These are phyloP conservation scores for Xerocomus potaroensis DNA, from an alignment of 768 basidiomycete species.

Conservation along the genomic window DNA sequence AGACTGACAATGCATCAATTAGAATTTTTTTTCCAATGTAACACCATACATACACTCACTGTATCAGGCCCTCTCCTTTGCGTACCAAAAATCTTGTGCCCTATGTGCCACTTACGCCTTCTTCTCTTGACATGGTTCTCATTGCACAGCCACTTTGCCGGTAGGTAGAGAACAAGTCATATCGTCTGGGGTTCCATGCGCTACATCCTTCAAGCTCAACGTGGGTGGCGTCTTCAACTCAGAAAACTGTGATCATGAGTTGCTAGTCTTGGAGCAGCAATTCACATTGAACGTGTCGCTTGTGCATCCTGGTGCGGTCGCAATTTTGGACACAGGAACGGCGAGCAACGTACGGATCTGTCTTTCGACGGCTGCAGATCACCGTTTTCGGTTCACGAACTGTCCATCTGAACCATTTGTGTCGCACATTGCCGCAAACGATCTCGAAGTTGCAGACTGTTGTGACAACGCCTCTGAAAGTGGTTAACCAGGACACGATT, in stretches of 20 bases:
- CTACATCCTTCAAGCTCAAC: not conserved
- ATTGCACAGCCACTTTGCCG: too few species aligned
- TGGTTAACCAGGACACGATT: conserved; percentile 1
- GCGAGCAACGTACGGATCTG: conserved; percentile 5
- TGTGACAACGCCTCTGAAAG: too few species aligned
- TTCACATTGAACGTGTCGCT: not conserved
- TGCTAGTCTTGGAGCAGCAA: not conserved
- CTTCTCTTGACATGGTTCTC: too few species aligned
- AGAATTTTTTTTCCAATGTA: too few species aligned
- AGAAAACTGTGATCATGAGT: not conserved
- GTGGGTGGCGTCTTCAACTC: not conserved
- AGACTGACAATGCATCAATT: too few species aligned
- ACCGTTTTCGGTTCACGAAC: conserved; percentile 1
- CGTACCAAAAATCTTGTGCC: too few species aligned
- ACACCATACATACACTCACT: too few species aligned
- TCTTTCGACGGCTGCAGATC: not conserved
- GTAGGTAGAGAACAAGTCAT: too few species aligned
- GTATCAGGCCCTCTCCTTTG: too few species aligned
- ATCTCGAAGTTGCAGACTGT: too few species aligned
- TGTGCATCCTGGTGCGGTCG: not conserved
- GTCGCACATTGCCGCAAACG: conserved; percentile 3
- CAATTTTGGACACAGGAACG: not conserved
- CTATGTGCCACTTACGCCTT: too few species aligned
- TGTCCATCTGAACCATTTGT: conserved; percentile 10
- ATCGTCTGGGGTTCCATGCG: not conserved